Conservation (phyloP, 2,329 filamentous ascomycete genomes). For the Xylariaceae sp. region DNA sequence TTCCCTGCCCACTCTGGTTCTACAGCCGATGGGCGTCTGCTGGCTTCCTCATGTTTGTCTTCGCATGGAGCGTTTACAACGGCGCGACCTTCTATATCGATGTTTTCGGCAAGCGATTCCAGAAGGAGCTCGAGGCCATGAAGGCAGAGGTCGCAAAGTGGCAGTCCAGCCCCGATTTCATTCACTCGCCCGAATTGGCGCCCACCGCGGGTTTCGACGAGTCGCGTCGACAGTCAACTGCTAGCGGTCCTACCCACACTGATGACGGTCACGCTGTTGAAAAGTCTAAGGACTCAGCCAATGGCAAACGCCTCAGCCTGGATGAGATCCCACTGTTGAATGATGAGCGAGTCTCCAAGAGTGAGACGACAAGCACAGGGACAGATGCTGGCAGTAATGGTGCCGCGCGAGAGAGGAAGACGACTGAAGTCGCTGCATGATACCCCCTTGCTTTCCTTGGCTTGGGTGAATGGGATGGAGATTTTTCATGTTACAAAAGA, state of each 20-base stretch:
- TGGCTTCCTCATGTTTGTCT: conserved; percentile 72
- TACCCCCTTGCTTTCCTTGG: neutral
- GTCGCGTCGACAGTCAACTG: conserved; percentile 17
- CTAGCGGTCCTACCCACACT: conserved; percentile 8
- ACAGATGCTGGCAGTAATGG: conserved; percentile 43
- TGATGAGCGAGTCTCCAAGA: conserved; percentile 35
- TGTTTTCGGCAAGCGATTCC: conserved; percentile 92
- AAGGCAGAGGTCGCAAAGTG: conserved; percentile 84
- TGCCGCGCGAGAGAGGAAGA: conserved; percentile 44
- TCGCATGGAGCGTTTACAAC: conserved; percentile 93
- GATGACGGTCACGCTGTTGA: conserved; percentile 16
- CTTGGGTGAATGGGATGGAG: neutral
- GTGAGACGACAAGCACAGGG: conserved; percentile 34
- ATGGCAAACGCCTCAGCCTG: conserved; percentile 33
- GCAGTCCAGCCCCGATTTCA: conserved; percentile 58
- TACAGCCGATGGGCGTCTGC: conserved; percentile 77
- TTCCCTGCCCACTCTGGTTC: conserved; percentile 94
- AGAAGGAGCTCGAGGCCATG: conserved; percentile 88
- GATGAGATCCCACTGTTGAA: conserved; percentile 55
- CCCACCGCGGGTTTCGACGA: conserved; percentile 29
- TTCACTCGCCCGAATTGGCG: conserved; percentile 37
- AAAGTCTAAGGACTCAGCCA: conserved; percentile 28
- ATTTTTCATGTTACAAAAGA: neutral
- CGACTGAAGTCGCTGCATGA: conserved; percentile 20
- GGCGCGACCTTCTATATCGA: conserved; percentile 98